Conservation (phyloP, 2,329 filamentous ascomycete species). For the Pseudogymnoascus sp. region DNA sequence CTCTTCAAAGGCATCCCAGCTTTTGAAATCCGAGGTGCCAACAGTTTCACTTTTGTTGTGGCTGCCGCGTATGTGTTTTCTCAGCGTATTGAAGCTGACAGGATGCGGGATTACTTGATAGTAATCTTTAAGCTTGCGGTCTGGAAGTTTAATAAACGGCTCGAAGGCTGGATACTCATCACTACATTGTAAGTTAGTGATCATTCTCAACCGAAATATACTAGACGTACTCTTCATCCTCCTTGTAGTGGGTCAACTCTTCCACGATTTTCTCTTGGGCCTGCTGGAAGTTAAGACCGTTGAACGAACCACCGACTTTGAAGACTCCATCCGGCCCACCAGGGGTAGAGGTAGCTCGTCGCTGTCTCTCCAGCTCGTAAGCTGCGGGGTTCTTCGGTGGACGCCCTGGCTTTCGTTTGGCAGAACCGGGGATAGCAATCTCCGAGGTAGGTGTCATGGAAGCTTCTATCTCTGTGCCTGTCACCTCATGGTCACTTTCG, state of each 20-base stretch:
- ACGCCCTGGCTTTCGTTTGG: slow-evolving; percentile 19
- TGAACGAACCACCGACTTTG: slow-evolving; percentile 53
- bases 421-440: slow-evolving; percentile 1
- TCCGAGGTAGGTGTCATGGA: background rate
- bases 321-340: slow-evolving; percentile 34
- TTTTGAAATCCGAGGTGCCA: slow-evolving; percentile 62
- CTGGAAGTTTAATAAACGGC: slow-evolving; percentile 71
- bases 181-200: slow-evolving; percentile 31
- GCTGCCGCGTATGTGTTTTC: slow-evolving; percentile 66
- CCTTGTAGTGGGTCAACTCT: slow-evolving; percentile 58
- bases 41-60: slow-evolving; percentile 35
- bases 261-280: slow-evolving; percentile 80
- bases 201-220: background rate
- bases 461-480: slow-evolving; percentile 18
- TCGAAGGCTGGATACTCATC: slow-evolving; percentile 61
- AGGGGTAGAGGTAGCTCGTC: slow-evolving; percentile 31
- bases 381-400: slow-evolving; percentile 21
- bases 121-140: slow-evolving; percentile 71
- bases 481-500: slow-evolving; percentile 25
- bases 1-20: slow-evolving; percentile 73
- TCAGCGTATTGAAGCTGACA: slow-evolving; percentile 66
- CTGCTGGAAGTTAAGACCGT: slow-evolving; percentile 69
- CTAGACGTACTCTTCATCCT: slow-evolving; percentile 52
- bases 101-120: slow-evolving; percentile 77
- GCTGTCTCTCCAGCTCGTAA: slow-evolving; percentile 25